Evolutionary conservation across 306 rosid species (phyloP).

Genomic region (Acmispon strigosus): DNA sequence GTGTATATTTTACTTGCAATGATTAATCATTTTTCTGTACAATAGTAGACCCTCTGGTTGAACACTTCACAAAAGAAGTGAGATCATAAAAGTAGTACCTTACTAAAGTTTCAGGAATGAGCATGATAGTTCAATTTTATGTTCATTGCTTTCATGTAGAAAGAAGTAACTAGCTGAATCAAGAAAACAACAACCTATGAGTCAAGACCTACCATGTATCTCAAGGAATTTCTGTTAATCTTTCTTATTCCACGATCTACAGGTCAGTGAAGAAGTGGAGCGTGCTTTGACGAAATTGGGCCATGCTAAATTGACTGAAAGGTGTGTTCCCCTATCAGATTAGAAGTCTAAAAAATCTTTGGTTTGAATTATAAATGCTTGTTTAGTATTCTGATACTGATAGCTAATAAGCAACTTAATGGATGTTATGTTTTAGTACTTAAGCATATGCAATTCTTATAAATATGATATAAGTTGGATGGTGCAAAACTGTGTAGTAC

Average conservation of each 20-base stretch:
- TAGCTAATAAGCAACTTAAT: neutral
- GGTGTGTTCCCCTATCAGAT: slow-evolving; percentile 42
- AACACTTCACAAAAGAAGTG: neutral
- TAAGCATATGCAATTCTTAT: neutral
- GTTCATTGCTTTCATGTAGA: neutral
- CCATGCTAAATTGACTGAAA: slow-evolving; percentile 40
- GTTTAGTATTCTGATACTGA: slow-evolving; percentile 6
- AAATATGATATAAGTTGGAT: neutral
- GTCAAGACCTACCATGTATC: neutral
- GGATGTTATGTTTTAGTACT: neutral
- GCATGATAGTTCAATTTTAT: neutral
- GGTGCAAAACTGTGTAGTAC: neutral
- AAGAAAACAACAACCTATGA: neutral
- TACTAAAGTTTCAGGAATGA: neutral
- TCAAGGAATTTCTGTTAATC: slow-evolving; percentile 13
- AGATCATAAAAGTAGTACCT: too few relatives aligned
- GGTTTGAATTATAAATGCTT: neutral
- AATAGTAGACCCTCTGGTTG: neutral
- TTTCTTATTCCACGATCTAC: slow-evolving; percentile 22
- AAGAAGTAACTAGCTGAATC: neutral
- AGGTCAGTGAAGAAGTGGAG: slow-evolving; percentile 91
- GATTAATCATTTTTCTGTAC: neutral
- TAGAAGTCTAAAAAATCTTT: neutral
- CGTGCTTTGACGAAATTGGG: slow-evolving; percentile 65
- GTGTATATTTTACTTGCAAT: neutral